Conservation (phyloP, 192 early-diverging fungal genomes). For the Oehlia diaphana region DNA sequence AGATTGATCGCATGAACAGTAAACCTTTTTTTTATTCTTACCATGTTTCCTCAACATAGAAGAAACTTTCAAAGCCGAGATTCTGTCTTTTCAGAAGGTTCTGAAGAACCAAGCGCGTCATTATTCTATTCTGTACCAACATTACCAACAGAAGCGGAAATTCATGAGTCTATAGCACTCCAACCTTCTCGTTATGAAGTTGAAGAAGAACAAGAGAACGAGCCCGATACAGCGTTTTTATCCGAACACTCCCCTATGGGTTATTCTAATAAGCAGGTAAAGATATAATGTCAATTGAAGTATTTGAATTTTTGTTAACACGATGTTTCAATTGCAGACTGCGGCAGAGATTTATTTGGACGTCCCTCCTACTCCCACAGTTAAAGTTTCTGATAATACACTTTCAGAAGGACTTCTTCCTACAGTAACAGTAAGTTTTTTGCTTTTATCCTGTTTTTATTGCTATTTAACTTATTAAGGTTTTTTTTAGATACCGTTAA, state of each 20-base stretch:
- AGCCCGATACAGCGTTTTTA: constrained; percentile 2
- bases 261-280: constrained; percentile 1
- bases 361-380: constrained; percentile 33
- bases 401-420: constrained; percentile 52
- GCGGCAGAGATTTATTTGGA: constrained; percentile 58
- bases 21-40: neutral
- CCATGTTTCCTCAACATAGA: constrained; percentile 14
- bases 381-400: constrained; percentile 35
- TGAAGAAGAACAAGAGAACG: constrained; percentile 5
- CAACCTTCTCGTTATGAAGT: neutral
- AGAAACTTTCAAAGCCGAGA: neutral
- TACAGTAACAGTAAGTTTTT: constrained; percentile 40
- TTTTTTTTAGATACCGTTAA: constrained; percentile 17
- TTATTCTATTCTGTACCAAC: constrained; percentile 16
- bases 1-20: too few species aligned
- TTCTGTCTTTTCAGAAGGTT: neutral
- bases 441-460: neutral
- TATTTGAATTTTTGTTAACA: neutral
- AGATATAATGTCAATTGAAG: neutral
- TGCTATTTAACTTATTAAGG: neutral
- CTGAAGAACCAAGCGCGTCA: neutral
- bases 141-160: constrained; percentile 5
- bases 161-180: constrained; percentile 10
- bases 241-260: neutral
- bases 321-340: constrained; percentile 34